phyloP scores from a whole-genome alignment of 192 early-diverging fungal genomes.

The Pilaira anomala region DNA sequence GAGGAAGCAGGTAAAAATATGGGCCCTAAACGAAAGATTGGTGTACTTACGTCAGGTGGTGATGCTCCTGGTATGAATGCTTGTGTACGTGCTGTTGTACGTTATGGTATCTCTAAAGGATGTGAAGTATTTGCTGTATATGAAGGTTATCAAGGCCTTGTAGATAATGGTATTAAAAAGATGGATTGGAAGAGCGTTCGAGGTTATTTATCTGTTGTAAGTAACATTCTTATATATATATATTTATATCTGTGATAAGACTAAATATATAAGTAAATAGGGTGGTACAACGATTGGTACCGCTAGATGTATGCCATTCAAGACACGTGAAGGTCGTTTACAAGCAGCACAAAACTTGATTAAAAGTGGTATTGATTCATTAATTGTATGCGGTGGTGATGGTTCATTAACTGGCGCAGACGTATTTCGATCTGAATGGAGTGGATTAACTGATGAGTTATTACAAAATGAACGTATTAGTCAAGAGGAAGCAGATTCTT shows the following conservation, averaged over 20 bases:
- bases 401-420: conserved; percentile 96
- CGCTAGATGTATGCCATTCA: conserved; percentile 85
- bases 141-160: conserved; percentile 96
- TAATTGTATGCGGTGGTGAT: conserved; percentile 95
- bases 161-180: conserved; percentile 87
- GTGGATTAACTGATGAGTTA: conserved; percentile 72
- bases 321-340: conserved; percentile 82
- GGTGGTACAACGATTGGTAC: conserved; percentile 96
- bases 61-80: conserved; percentile 98
- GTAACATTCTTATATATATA: conserved; percentile 17
- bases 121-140: conserved; percentile 90
- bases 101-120: conserved; percentile 75
- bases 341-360: conserved; percentile 82
- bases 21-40: conserved; percentile 57
- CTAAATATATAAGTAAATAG: conserved; percentile 16
- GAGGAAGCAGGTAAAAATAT: conserved; percentile 4
- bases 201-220: conserved; percentile 71
- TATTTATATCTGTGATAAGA: too few species aligned
- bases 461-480: conserved; percentile 51
- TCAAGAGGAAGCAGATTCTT: conserved; percentile 52
- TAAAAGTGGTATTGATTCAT: conserved; percentile 88
- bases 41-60: conserved; percentile 88
- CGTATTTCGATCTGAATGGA: conserved; percentile 88
- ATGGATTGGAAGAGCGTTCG: conserved; percentile 88
- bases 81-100: conserved; percentile 84